Evolutionary conservation across 1,139 yeast species (phyloP), one percentile per base, ranked within the genome.

Genomic region (Debaryomyces sp.): DNA sequence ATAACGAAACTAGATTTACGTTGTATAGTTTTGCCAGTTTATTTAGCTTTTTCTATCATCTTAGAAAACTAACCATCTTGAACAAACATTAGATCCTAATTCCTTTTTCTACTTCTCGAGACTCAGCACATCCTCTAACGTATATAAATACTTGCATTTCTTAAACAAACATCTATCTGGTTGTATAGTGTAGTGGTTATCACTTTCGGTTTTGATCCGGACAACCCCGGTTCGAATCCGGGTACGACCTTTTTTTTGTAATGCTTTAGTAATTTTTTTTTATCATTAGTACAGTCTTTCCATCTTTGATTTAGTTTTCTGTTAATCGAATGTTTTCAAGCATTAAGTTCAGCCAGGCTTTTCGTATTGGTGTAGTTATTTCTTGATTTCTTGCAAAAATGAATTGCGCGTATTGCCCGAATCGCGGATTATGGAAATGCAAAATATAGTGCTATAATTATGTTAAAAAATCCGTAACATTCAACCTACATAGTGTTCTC

Each of bases 151-250:
- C n/a, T n/a, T n/a, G n/a, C n/a, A n/a, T n/a, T n/a, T n/a, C n/a
- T n/a, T n/a, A n/a, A n/a, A n/a, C n/a, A n/a, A n/a, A n/a, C n/a
- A n/a, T 4, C 21, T 32, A 32, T 32, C 12, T n/a, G 78, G 77
- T 72, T 71, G 72, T 68, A 69, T 73, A 73, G 78, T 73, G 78
- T 73, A 73, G 78, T 69, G 78, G 78, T 73, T 71, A 73, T 73
- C 78, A 73, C 78, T 60, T 64, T 68, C 66, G 78, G 78, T 73
- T 73, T 66, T 73, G 78, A 73, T 85, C 90, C 91, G 85, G 73
- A 78, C 84, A 84, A 86, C 91, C 89, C 90, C 91, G 87, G 91
- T 85, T 85, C 91, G 92, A 86, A 84, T 85, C 92, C 91, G 91
- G 91, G 90, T 83, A 82, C 84, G 90, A 85, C 90, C 91, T 85